Evolutionary conservation across 2,329 filamentous ascomycete genomes (phyloP).

Genomic region (Pseudomassariella vexata): DNA sequence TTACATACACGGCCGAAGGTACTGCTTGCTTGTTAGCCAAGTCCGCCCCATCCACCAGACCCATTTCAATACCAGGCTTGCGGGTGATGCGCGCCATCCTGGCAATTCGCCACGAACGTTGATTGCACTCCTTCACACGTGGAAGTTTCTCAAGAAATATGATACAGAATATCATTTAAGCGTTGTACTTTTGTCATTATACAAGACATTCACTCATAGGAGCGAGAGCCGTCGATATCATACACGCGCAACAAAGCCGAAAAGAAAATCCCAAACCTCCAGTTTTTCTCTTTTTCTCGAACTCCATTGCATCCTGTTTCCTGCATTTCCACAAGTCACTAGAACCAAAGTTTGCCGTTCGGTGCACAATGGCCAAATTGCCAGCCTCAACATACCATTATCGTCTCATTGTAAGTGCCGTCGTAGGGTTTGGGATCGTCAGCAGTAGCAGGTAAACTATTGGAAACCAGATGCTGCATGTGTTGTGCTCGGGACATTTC

Average conservation of each 20-base stretch:
- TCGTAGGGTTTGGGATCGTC: too few species aligned
- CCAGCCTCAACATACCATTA: too few species aligned
- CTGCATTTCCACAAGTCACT: background rate
- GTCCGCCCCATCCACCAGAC: too few species aligned
- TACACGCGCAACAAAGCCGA: conserved; percentile 1
- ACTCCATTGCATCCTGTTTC: background rate
- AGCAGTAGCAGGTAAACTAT: conserved; percentile 1
- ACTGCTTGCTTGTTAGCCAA: too few species aligned
- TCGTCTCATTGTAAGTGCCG: too few species aligned
- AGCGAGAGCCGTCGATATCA: background rate
- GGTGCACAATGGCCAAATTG: background rate
- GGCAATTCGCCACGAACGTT: too few species aligned
- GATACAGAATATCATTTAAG: too few species aligned
- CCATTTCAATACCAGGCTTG: too few species aligned
- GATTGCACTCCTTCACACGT: too few species aligned
- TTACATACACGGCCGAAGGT: too few species aligned
- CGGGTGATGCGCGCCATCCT: too few species aligned
- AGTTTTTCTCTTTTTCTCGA: background rate
- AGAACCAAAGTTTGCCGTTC: background rate
- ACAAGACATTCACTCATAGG: background rate
- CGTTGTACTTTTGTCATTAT: conserved; percentile 3
- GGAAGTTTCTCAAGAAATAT: too few species aligned
- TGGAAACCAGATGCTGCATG: conserved; percentile 2
- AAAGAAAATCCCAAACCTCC: background rate
- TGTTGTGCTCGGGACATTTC: background rate